Evolutionary conservation across 805 yeast species (phyloP).

Genomic region (Starmerella apicola): DNA sequence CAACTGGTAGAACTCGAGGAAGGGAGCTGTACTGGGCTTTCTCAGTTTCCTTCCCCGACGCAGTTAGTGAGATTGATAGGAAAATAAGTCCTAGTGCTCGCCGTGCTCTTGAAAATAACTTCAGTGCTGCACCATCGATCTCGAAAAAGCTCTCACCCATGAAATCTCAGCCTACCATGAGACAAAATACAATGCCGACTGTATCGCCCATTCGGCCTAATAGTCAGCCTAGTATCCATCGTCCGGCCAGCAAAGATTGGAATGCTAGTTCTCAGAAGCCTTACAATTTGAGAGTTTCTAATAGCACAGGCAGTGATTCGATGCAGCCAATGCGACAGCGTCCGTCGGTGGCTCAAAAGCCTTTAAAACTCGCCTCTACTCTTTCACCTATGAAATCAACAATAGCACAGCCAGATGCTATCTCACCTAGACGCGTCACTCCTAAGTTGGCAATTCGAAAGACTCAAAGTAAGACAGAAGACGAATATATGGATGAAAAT

Average conservation of each 20-base stretch:
- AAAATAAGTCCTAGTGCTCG: conserved; percentile 16
- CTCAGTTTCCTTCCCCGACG: conserved; percentile 40
- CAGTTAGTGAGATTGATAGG: conserved; percentile 34
- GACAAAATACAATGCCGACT: not conserved
- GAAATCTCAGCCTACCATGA: not conserved
- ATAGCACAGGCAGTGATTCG: too few relatives aligned
- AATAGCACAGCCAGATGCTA: too few relatives aligned
- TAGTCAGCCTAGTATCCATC: not conserved
- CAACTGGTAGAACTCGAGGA: conserved; percentile 63
- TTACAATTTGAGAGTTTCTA: too few relatives aligned
- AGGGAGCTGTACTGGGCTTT: conserved; percentile 65
- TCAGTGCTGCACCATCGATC: too few relatives aligned
- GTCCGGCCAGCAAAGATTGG: not conserved
- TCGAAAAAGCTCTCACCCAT: not conserved
- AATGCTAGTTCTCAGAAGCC: too few relatives aligned
- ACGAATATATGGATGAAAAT: not conserved
- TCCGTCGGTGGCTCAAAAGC: too few relatives aligned
- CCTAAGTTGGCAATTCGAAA: too few relatives aligned
- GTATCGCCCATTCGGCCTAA: not conserved
- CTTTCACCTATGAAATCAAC: too few relatives aligned
- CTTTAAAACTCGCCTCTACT: too few relatives aligned
- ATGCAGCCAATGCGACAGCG: too few relatives aligned
- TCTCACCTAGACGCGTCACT: too few relatives aligned
- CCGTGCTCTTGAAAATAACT: conserved; percentile 6
- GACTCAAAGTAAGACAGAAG: not conserved